phyloP scores from a whole-genome alignment of 176 grass and related monocot species.

The Oryza australiensis region DNA sequence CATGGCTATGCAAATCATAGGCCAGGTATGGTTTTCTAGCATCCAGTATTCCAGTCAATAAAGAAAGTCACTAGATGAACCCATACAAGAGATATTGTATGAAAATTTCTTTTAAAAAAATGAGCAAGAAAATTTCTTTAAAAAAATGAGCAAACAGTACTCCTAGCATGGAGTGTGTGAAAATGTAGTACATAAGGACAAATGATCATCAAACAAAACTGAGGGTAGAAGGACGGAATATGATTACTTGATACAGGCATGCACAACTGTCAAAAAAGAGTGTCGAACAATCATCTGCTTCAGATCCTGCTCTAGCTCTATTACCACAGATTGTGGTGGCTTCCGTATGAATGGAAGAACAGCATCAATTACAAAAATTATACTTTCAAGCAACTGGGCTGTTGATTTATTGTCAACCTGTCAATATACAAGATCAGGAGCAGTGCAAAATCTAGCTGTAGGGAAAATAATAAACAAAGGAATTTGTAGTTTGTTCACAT shows the following conservation, averaged over 20 bases:
- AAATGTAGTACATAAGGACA: neutral
- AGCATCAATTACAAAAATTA: constrained; percentile 96
- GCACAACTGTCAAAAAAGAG: constrained; percentile 94
- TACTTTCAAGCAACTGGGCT: constrained; percentile 92
- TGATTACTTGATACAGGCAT: constrained; percentile 96
- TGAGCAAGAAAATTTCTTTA: neutral
- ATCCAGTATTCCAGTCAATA: neutral
- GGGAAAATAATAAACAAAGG: neutral
- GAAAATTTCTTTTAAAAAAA: neutral
- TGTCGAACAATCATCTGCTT: constrained; percentile 98
- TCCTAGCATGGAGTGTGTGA: neutral
- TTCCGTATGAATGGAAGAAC: constrained; percentile 90
- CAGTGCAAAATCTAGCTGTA: constrained; percentile 29
- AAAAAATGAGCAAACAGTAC: constrained; percentile 1
- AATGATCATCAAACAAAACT: constrained; percentile 19
- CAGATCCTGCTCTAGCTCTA: constrained; percentile 96
- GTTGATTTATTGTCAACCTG: constrained; percentile 89
- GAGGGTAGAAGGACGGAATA: constrained; percentile 13
- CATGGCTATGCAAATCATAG: constrained; percentile 9
- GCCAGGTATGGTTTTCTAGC: constrained; percentile 25
- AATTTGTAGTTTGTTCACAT: constrained; percentile 14
- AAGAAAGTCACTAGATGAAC: neutral
- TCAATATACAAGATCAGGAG: constrained; percentile 35
- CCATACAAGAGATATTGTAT: neutral
- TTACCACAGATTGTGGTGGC: constrained; percentile 79